Evolutionary conservation across 306 rosid species (phyloP).

Genomic region (Medicago lupulina): DNA sequence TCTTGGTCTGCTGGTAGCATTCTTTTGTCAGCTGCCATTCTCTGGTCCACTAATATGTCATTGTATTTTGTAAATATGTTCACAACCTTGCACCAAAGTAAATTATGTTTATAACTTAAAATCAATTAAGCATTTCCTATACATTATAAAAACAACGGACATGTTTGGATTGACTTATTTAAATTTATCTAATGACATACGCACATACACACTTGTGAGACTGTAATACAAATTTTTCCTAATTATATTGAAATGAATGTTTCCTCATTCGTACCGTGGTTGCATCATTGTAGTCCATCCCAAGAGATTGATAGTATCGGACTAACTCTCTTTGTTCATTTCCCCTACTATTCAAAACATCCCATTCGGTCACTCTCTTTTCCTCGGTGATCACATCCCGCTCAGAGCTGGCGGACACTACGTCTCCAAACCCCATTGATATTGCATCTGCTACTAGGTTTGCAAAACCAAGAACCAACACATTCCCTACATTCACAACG

Average conservation of each 20-base stretch:
- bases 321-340: conserved; percentile 48
- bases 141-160: too few relatives aligned
- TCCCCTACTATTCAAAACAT: conserved; percentile 47
- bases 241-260: too few relatives aligned
- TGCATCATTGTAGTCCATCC: conserved; percentile 50
- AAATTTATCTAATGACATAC: background rate
- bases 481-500: conserved; percentile 42
- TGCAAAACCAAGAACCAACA: conserved; percentile 70
- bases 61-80: conserved; percentile 62
- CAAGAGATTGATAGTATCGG: conserved; percentile 56
- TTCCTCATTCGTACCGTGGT: background rate
- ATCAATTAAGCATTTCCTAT: background rate
- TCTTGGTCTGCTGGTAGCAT: conserved; percentile 50
- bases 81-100: conserved; percentile 58
- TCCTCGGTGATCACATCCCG: conserved; percentile 53
- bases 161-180: background rate
- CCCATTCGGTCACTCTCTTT: conserved; percentile 61
- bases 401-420: conserved; percentile 53
- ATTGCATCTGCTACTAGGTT: conserved; percentile 79
- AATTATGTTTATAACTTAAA: background rate
- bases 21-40: conserved; percentile 57
- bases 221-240: too few relatives aligned
- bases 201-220: too few relatives aligned
- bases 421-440: conserved; percentile 83
- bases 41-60: conserved; percentile 62